A percentile compares a stretch with the other conserved stretches of the same genome.
Evolutionary conservation across 2,329 filamentous ascomycete species (phyloP).

Genomic region (Aureobasidium sp.): DNA sequence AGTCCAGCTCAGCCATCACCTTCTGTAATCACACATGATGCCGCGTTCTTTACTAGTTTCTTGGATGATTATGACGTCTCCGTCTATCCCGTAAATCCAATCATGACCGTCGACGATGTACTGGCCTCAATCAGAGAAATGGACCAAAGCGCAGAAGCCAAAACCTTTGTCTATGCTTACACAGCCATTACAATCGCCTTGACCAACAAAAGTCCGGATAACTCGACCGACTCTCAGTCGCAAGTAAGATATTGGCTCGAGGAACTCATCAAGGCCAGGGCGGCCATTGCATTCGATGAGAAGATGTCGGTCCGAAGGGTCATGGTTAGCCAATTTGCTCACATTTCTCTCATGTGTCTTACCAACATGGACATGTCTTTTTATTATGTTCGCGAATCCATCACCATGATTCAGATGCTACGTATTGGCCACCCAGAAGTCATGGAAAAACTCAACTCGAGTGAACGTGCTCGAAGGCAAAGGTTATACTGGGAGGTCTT

Average conservation of each 20-base stretch:
- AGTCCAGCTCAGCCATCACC: slow-evolving; percentile 16
- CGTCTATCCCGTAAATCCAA: slow-evolving; percentile 43
- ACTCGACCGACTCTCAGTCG: not conserved
- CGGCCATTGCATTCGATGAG: slow-evolving; percentile 33
- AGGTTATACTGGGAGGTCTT: slow-evolving; percentile 51
- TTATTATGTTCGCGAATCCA: slow-evolving; percentile 45
- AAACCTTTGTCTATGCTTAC: slow-evolving; percentile 40
- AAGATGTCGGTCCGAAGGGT: slow-evolving; percentile 39
- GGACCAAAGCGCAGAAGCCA: slow-evolving; percentile 32
- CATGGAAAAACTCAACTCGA: slow-evolving; percentile 26
- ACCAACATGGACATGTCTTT: slow-evolving; percentile 44
- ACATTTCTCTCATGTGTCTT: slow-evolving; percentile 46
- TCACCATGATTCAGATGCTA: slow-evolving; percentile 39
- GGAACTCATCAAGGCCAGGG: slow-evolving; percentile 31
- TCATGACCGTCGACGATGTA: slow-evolving; percentile 38
- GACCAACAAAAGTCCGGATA: slow-evolving; percentile 25
- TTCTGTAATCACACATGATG: slow-evolving; percentile 17
- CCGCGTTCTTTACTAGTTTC: slow-evolving; percentile 36
- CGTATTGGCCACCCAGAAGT: slow-evolving; percentile 36
- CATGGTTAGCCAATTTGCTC: slow-evolving; percentile 47
- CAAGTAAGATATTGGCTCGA: slow-evolving; percentile 22
- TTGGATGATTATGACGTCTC: slow-evolving; percentile 38
- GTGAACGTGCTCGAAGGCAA: slow-evolving; percentile 39
- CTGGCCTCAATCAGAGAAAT: slow-evolving; percentile 29
- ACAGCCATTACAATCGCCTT: slow-evolving; percentile 41